These are phyloP conservation scores for Ichthyophonus hoferi DNA, from an alignment of 208 protist genomes.

Conservation along the genomic window DNA sequence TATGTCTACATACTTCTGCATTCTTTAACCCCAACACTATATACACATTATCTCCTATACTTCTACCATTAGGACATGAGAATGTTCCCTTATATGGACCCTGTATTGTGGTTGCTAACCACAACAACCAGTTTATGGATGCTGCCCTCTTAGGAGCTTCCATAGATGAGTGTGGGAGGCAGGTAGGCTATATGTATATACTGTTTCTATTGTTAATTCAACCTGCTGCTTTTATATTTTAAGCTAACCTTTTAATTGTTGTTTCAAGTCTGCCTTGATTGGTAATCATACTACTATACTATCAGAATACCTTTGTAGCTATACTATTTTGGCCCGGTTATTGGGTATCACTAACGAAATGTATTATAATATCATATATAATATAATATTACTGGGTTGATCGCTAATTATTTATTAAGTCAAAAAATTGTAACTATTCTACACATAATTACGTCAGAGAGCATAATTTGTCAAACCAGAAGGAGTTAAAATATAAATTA, in stretches of 20 bases:
- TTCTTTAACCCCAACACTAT: neutral
- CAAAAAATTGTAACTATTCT: no score
- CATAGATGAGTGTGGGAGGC: neutral
- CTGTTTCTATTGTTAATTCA: neutral
- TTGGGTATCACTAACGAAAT: no score
- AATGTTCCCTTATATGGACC: neutral
- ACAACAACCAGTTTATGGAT: slow-evolving; percentile 49
- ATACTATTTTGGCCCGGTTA: neutral
- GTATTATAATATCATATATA: no score
- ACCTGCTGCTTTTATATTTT: neutral
- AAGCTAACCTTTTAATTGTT: neutral
- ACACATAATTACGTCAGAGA: no score
- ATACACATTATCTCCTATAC: neutral
- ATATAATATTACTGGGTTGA: no score
- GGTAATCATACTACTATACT: neutral
- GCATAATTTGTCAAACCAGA: no score
- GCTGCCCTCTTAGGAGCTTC: slow-evolving; percentile 14
- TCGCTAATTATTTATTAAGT: no score
- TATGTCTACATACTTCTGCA: neutral
- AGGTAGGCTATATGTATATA: neutral
- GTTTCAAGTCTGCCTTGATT: neutral
- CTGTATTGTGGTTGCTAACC: slow-evolving; percentile 39
- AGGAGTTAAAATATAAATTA: no score
- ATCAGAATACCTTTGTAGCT: neutral
- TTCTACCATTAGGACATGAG: neutral